Conservation (phyloP, 1,284 basidiomycete genomes). For the Trichosporon ovoides region DNA sequence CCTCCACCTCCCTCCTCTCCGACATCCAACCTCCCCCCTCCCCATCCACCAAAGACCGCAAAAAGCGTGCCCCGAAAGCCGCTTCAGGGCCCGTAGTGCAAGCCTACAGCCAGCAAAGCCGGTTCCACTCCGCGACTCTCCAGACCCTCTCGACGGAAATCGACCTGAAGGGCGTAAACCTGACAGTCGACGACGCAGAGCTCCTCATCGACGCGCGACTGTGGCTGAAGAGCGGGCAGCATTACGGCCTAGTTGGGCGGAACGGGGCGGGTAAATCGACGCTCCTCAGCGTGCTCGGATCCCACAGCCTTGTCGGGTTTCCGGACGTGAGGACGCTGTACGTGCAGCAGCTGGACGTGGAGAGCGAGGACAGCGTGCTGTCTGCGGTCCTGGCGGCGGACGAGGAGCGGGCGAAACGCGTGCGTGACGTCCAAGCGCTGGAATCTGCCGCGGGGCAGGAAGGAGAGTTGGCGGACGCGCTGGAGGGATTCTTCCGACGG, state of each 20-base stretch:
- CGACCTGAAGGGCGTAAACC: slow-evolving; percentile 53
- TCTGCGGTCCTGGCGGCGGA: slow-evolving; percentile 7
- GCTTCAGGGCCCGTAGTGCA: slow-evolving; percentile 3
- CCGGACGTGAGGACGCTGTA: slow-evolving; percentile 73
- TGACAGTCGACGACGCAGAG: slow-evolving; percentile 54
- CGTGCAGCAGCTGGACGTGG: slow-evolving; percentile 81
- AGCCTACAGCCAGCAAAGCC: slow-evolving; percentile 45
- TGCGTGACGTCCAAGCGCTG: slow-evolving; percentile 7
- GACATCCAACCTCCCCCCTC: background rate
- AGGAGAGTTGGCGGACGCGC: background rate
- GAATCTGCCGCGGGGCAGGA: slow-evolving; percentile 3
- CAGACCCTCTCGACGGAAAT: slow-evolving; percentile 49
- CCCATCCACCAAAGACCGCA: slow-evolving; percentile 1
- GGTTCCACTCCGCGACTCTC: slow-evolving; percentile 54
- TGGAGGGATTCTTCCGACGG: slow-evolving; percentile 7
- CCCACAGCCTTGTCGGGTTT: slow-evolving; percentile 70
- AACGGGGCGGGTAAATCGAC: slow-evolving; percentile 59
- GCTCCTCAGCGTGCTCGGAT: slow-evolving; percentile 58
- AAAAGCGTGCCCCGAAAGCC: background rate
- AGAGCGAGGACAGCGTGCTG: slow-evolving; percentile 49
- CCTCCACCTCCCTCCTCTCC: background rate
- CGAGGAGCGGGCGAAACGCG: slow-evolving; percentile 12
- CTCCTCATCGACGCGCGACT: slow-evolving; percentile 56
- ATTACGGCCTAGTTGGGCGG: slow-evolving; percentile 55
- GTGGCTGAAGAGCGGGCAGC: slow-evolving; percentile 54